phyloP scores from a whole-genome alignment of 768 basidiomycete genomes.

The Termitomyces sp. region DNA sequence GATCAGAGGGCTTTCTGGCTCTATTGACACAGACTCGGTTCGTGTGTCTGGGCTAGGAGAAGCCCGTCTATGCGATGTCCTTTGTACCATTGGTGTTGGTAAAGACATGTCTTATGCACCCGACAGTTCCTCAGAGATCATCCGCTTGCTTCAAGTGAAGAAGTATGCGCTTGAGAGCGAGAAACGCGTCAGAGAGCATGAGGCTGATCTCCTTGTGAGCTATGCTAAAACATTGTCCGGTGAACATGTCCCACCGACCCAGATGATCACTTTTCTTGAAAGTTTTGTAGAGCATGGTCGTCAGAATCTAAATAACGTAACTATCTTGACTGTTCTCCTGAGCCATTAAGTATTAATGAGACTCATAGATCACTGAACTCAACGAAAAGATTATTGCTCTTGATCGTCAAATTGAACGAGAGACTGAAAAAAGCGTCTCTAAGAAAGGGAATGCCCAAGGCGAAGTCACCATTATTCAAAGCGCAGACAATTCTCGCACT shows the following conservation, averaged over 20 bases:
- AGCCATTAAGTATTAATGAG: neutral
- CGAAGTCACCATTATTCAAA: conserved; percentile 40
- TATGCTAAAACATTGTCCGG: conserved; percentile 43
- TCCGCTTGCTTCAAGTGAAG: conserved; percentile 32
- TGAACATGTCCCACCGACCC: conserved; percentile 33
- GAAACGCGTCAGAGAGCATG: conserved; percentile 34
- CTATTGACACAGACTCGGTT: conserved; percentile 48
- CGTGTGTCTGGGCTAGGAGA: conserved; percentile 47
- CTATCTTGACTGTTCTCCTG: neutral
- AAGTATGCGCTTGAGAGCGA: conserved; percentile 33
- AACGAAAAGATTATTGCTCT: conserved; percentile 38
- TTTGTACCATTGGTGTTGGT: conserved; percentile 35
- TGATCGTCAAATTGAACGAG: conserved; percentile 33
- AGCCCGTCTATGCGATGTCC: conserved; percentile 51
- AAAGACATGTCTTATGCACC: conserved; percentile 14
- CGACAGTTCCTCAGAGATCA: conserved; percentile 26
- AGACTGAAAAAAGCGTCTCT: conserved; percentile 24
- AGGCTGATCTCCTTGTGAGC: conserved; percentile 35
- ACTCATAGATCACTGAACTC: conserved; percentile 25
- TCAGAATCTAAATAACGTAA: conserved; percentile 29
- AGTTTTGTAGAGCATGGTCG: conserved; percentile 35
- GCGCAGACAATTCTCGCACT: conserved; percentile 29
- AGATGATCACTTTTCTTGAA: conserved; percentile 39
- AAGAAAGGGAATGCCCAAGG: conserved; percentile 32
- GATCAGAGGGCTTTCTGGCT: conserved; percentile 45